Evolutionary conservation across 768 basidiomycete species (phyloP).

Genomic region (Boletus coccyginus): DNA sequence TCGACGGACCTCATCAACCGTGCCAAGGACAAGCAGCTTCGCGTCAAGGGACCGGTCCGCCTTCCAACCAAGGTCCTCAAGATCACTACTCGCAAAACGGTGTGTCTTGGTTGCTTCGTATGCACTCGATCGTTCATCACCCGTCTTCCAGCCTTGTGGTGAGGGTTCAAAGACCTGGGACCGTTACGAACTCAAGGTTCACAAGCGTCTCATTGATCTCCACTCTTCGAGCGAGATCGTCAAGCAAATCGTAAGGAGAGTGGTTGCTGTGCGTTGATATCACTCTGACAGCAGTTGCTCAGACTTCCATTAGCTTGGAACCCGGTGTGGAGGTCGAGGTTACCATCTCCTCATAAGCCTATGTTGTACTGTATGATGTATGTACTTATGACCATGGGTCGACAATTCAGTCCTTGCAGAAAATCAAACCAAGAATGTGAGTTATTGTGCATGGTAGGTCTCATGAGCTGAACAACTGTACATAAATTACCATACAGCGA

Average conservation of each 20-base stretch:
- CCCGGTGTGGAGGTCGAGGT: conserved; percentile 99
- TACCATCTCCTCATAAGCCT: conserved; percentile 75
- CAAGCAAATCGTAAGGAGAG: conserved; percentile 92
- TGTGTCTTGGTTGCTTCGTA: conserved; percentile 37
- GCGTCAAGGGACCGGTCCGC: conserved; percentile 97
- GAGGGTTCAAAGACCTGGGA: conserved; percentile 99
- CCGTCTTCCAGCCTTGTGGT: conserved; percentile 81
- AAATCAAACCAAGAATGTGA: not conserved
- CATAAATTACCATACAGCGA: conserved; percentile 17
- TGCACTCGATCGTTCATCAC: not conserved
- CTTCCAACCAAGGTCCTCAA: conserved; percentile 98
- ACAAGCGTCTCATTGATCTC: conserved; percentile 99
- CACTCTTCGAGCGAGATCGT: conserved; percentile 99
- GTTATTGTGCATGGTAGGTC: conserved; percentile 6
- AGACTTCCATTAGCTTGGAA: conserved; percentile 99
- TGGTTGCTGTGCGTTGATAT: not conserved
- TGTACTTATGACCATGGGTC: conserved; percentile 2
- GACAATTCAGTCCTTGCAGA: not conserved
- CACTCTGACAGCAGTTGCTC: conserved; percentile 9
- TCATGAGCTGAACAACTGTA: conserved; percentile 10
- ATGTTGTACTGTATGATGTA: not conserved
- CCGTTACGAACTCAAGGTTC: conserved; percentile 97
- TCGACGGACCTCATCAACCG: conserved; percentile 95
- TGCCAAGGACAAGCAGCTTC: conserved; percentile 99
- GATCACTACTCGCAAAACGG: conserved; percentile 99